A percentile compares a stretch with the other conserved stretches of the same genome.
Evolutionary conservation across 2,329 filamentous ascomycete genomes (phyloP).

Genomic region (Aspergillus udagawae): DNA sequence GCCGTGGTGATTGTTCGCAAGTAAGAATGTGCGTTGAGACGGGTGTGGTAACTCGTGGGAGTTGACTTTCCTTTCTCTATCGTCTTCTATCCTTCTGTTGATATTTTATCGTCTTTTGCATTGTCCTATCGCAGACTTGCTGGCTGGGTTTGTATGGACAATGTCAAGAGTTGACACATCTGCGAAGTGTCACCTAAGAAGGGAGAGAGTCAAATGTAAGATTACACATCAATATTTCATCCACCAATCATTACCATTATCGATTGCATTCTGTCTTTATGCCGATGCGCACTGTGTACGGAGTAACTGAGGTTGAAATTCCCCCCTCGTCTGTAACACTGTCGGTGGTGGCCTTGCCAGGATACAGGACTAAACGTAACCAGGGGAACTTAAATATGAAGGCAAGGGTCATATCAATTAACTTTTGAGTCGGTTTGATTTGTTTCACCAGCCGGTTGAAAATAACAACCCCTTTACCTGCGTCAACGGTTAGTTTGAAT

Average conservation of each 20-base stretch:
- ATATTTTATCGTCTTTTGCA: background rate
- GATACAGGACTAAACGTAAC: no score
- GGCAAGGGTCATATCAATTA: background rate
- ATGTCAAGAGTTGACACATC: background rate
- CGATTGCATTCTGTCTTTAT: background rate
- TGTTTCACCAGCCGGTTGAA: background rate
- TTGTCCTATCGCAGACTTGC: background rate
- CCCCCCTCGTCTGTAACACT: background rate
- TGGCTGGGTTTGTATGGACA: background rate
- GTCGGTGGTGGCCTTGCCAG: no score
- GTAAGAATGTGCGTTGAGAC: slow-evolving; percentile 16
- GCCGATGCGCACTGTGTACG: background rate
- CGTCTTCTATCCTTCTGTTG: background rate
- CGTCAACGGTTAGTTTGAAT: background rate
- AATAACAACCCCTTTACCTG: background rate
- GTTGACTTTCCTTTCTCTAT: background rate
- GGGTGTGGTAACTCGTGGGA: background rate
- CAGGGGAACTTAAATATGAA: background rate
- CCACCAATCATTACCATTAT: background rate
- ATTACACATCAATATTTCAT: background rate
- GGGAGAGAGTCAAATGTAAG: background rate
- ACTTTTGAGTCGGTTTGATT: background rate
- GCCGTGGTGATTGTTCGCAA: slow-evolving; percentile 30
- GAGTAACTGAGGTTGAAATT: background rate
- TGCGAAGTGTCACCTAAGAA: background rate